Base-by-base conservation (phyloP, 2,329 filamentous ascomycete genomes). In the Fusarium torulosum region DNA sequence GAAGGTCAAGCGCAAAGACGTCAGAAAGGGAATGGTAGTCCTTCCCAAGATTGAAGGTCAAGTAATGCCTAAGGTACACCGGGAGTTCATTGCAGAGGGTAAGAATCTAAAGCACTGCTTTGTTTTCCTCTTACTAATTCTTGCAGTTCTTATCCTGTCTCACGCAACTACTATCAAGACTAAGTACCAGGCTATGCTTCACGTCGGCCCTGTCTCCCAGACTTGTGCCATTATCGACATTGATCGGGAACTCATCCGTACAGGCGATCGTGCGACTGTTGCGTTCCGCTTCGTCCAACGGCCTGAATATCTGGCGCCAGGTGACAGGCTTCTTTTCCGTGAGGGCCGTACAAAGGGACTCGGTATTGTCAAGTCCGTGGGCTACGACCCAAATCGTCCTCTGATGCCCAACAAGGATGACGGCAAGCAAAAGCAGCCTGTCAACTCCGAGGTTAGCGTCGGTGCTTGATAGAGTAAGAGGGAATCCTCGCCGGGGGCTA, bases 211-310 rank as follows among this genome's bases (percentile, higher is more conserved):
- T 0, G 92, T 99, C 42, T 93, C 91, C 40, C 96, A 99, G 80
- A 99, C 96, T 0, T 99, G 96, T 75, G 90, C 94, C 13, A 97
- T 99, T 75, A 97, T 99, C 74, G 96, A 97, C 75, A 96, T 99
- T 69, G 96, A 99, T 76, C 90, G 95, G n/a, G 91, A 92, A 25
- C 96, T 94, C 74, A 97, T 99, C 69, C 89, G 96, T 9, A 97
- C 95, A 0, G 96, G 96, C 11, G 96, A 98, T 77, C 86, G 95
- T n/a, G 96, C 96, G 3, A 90, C 90, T 0, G 96, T 99, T 2
- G 96, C 95, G 0, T 99, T 99, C 81, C 89, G 91, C 11, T 99
- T 99, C 75, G 91, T 97, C 5, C 96, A 97, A 78, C 84, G 95
- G 21, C 96, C 96, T 3, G 96, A 99, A 80, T 99, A 97, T 71